Conservation (phyloP, 441 rosid species). For the Populus trichocarpa region DNA sequence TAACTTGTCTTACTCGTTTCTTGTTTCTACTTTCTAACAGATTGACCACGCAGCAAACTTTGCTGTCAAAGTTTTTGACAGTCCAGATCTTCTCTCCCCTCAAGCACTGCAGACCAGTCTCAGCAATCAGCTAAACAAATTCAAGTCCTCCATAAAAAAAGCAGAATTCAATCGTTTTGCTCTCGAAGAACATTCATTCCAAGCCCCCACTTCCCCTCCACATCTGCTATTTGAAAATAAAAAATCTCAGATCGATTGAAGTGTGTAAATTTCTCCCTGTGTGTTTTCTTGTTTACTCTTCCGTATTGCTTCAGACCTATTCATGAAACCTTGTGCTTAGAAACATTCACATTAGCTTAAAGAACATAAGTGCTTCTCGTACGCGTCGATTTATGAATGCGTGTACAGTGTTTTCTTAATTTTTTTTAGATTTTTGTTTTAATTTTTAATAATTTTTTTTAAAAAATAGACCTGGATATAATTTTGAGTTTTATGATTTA, state of each 20-base stretch:
- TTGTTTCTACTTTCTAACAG: conserved; percentile 13
- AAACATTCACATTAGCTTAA: not conserved
- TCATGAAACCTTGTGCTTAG: not conserved
- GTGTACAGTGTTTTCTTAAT: too few relatives aligned
- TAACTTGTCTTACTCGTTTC: not conserved
- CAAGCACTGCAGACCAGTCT: conserved; percentile 18
- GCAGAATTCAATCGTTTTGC: conserved; percentile 15
- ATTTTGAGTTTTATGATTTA: too few relatives aligned
- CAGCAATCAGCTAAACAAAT: conserved; percentile 20
- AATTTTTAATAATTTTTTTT: too few relatives aligned
- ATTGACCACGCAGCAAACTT: conserved; percentile 23
- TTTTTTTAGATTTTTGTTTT: too few relatives aligned
- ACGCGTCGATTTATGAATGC: too few relatives aligned
- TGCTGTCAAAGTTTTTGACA: conserved; percentile 21
- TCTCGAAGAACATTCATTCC: conserved; percentile 7
- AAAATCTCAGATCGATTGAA: conserved; percentile 1
- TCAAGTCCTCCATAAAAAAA: conserved; percentile 10
- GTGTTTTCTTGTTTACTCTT: not conserved
- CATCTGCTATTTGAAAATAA: not conserved
- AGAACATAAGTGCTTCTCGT: not conserved
- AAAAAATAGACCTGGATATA: too few relatives aligned
- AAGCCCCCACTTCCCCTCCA: conserved; percentile 3
- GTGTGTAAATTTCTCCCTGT: not conserved
- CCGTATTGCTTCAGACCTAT: not conserved
- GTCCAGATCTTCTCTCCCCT: conserved; percentile 25